These are phyloP conservation scores for Ascobolus immersus DNA, from an alignment of 495 filamentous ascomycete genomes.

Conservation along the genomic window DNA sequence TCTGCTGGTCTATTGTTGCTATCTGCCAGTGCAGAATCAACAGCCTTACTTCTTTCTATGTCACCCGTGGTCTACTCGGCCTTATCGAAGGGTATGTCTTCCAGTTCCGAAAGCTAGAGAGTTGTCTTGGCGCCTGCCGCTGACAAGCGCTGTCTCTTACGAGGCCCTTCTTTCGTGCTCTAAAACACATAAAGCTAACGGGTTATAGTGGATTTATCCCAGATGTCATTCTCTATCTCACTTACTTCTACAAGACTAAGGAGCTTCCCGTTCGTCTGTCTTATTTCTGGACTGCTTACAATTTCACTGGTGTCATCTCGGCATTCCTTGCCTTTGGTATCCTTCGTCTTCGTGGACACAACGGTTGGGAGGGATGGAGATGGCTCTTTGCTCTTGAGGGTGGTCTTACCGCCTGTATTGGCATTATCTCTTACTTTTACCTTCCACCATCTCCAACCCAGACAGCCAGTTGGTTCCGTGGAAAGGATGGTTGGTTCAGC, in stretches of 20 bases:
- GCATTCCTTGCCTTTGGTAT: conserved; percentile 49
- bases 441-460: conserved; percentile 51
- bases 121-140: no score
- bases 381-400: conserved; percentile 39
- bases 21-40: conserved; percentile 38
- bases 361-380: conserved; percentile 42
- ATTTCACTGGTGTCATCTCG: conserved; percentile 35
- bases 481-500: conserved; percentile 49
- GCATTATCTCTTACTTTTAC: conserved; percentile 35
- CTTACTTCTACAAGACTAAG: conserved; percentile 48
- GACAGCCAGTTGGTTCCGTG: conserved; percentile 39
- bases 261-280: conserved; percentile 40
- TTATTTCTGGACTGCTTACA: conserved; percentile 50
- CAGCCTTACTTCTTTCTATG: conserved; percentile 34
- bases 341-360: conserved; percentile 34
- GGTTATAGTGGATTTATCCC: conserved; percentile 22
- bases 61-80: conserved; percentile 38
- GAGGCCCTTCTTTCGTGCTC: no score
- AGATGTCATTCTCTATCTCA: conserved; percentile 36
- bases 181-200: no score
- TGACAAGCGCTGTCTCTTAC: no score
- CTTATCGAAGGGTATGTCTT: conserved; percentile 60
- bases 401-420: conserved; percentile 33
- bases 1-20: conserved; percentile 51
- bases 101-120: no score